Conservation (phyloP, 768 basidiomycete species). For the Tricholoma sp. region DNA sequence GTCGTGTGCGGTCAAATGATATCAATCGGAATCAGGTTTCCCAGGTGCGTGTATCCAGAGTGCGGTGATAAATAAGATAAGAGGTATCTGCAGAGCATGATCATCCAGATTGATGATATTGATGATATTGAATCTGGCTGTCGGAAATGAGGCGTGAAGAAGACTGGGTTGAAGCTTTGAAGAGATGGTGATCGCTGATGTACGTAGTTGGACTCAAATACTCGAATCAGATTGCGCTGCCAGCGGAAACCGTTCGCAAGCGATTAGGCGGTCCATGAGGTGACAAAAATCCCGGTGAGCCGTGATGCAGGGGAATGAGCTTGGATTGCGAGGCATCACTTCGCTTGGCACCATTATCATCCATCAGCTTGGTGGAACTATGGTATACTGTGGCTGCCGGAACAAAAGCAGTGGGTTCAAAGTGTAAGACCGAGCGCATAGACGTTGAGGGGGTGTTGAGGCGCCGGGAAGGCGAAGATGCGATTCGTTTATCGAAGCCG, state of each 20-base stretch:
- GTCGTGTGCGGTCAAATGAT: background rate
- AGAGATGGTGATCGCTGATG: background rate
- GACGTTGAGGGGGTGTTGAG: background rate
- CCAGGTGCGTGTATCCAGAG: background rate
- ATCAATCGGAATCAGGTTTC: background rate
- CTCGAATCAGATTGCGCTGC: background rate
- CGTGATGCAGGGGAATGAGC: background rate
- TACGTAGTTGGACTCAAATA: background rate
- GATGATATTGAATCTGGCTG: too few relatives aligned
- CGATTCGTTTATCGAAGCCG: background rate
- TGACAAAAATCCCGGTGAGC: background rate
- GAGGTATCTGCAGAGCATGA: background rate
- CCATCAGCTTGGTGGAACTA: background rate
- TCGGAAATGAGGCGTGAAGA: background rate
- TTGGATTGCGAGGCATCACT: background rate
- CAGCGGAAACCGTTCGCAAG: background rate
- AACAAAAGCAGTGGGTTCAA: background rate
- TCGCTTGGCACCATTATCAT: background rate
- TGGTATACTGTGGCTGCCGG: background rate
- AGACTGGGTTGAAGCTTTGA: background rate
- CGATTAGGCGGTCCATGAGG: background rate
- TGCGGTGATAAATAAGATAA: background rate
- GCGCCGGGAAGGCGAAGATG: background rate
- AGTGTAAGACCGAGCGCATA: background rate
- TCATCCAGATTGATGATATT: too few relatives aligned